phyloP scores from a whole-genome alignment of 2,329 filamentous ascomycete genomes.

The Aschersonia sp. region DNA sequence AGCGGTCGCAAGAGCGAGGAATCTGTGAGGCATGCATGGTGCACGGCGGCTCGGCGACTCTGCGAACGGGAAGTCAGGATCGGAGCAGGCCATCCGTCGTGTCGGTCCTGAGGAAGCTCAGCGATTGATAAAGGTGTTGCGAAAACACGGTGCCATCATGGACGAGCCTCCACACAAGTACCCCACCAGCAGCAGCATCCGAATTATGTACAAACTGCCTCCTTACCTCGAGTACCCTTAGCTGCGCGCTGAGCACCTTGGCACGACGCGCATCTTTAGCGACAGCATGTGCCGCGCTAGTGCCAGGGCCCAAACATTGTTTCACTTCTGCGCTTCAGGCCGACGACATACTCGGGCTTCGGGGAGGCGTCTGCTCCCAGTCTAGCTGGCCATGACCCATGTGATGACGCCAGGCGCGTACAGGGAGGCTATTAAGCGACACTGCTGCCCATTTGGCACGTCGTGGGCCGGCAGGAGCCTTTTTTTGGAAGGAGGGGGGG shows the following conservation, averaged over 20 bases:
- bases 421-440: not conserved
- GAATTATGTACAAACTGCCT: too few species aligned
- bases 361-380: too few species aligned
- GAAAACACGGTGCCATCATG: too few species aligned
- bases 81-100: too few species aligned
- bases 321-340: not conserved
- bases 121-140: too few species aligned
- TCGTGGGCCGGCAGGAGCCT: too few species aligned
- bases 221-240: not conserved
- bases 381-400: not conserved
- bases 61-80: too few species aligned
- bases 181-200: too few species aligned
- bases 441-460: too few species aligned
- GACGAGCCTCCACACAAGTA: too few species aligned
- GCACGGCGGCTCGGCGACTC: not conserved
- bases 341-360: not conserved
- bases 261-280: not conserved
- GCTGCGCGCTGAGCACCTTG: not conserved
- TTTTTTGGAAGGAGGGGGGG: too few species aligned
- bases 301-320: not conserved
- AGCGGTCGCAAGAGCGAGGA: conserved; percentile 10
- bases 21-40: conserved; percentile 1
- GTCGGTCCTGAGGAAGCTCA: too few species aligned
- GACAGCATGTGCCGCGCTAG: not conserved
- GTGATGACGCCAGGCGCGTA: not conserved